Evolutionary conservation across 2,329 filamentous ascomycete species (phyloP).

Genomic region (Calonectria pseudoturangicola): DNA sequence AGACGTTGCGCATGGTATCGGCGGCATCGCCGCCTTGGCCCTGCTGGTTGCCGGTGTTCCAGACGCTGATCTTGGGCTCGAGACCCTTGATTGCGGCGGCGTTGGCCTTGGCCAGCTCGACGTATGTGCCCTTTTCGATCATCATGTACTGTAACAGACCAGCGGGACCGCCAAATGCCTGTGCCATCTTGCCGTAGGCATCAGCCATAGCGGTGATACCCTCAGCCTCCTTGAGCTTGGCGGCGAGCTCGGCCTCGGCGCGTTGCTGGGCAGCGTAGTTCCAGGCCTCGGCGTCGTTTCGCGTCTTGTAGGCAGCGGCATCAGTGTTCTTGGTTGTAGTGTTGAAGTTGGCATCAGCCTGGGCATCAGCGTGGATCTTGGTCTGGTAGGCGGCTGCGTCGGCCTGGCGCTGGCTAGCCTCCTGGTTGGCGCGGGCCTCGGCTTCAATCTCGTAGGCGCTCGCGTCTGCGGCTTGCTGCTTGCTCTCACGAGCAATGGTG

Average conservation of each 20-base stretch:
- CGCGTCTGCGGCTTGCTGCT: slow-evolving; percentile 81
- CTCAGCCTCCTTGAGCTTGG: slow-evolving; percentile 83
- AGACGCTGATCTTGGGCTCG: slow-evolving; percentile 92
- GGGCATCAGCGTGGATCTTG: slow-evolving; percentile 65
- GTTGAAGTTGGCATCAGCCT: slow-evolving; percentile 75
- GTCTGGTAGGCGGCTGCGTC: slow-evolving; percentile 73
- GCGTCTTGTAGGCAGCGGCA: slow-evolving; percentile 69
- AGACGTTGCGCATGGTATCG: slow-evolving; percentile 81
- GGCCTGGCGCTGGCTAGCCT: slow-evolving; percentile 70
- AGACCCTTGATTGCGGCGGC: slow-evolving; percentile 84
- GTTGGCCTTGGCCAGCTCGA: slow-evolving; percentile 86
- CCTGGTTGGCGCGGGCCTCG: slow-evolving; percentile 74
- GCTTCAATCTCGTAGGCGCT: slow-evolving; percentile 79
- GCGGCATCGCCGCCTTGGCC: slow-evolving; percentile 72
- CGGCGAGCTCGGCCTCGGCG: slow-evolving; percentile 76
- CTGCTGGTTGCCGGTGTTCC: slow-evolving; percentile 82
- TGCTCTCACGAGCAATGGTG: slow-evolving; percentile 79
- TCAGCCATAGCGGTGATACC: slow-evolving; percentile 86
- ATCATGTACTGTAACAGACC: slow-evolving; percentile 90
- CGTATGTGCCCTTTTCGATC: slow-evolving; percentile 88
- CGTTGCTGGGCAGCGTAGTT: slow-evolving; percentile 65
- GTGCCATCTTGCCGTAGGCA: slow-evolving; percentile 83
- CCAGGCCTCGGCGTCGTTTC: slow-evolving; percentile 65
- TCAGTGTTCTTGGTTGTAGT: slow-evolving; percentile 84
- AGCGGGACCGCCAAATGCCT: slow-evolving; percentile 85